Percentiles rank a stretch among this genome's conserved stretches.
phyloP scores from a whole-genome alignment of 208 protist genomes.

The Crithidia brevicula region DNA sequence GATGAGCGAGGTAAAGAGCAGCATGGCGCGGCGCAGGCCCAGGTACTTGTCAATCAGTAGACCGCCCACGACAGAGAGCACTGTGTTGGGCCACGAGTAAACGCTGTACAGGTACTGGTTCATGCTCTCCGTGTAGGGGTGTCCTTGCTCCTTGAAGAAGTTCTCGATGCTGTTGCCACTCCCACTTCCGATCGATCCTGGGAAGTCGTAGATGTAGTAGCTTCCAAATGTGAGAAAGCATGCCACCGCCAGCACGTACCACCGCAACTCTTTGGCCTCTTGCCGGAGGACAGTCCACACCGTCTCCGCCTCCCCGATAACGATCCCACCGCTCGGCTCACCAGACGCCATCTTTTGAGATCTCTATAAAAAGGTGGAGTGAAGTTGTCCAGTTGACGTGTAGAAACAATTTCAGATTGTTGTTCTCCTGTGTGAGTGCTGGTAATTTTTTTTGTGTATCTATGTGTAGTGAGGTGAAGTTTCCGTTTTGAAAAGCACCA shows the following conservation, averaged over 20 bases:
- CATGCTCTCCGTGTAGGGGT: constrained; percentile 82
- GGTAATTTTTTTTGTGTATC: too few species aligned
- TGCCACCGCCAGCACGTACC: constrained; percentile 72
- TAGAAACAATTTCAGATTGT: too few species aligned
- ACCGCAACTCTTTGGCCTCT: constrained; percentile 73
- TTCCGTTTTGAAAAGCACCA: too few species aligned
- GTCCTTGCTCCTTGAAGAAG: constrained; percentile 46
- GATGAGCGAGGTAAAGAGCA: constrained; percentile 83
- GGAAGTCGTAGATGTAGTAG: constrained; percentile 88
- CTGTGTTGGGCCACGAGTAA: constrained; percentile 93
- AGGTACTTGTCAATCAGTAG: constrained; percentile 91
- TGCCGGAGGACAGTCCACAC: constrained; percentile 31
- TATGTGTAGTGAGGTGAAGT: too few species aligned
- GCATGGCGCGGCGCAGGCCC: constrained; percentile 72
- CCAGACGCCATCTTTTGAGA: constrained; percentile 1
- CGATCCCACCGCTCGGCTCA: not conserved
- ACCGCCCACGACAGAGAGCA: constrained; percentile 84
- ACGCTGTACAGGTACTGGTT: constrained; percentile 92
- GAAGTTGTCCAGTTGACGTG: too few species aligned
- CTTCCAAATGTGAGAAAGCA: constrained; percentile 89
- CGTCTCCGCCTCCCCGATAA: constrained; percentile 1
- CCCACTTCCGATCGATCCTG: constrained; percentile 75
- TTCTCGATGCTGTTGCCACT: constrained; percentile 64
- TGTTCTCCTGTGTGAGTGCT: too few species aligned
- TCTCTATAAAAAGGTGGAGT: not conserved